These are phyloP conservation scores for Penicillium sp. DNA, from an alignment of 2,329 filamentous ascomycete genomes.

Conservation along the genomic window DNA sequence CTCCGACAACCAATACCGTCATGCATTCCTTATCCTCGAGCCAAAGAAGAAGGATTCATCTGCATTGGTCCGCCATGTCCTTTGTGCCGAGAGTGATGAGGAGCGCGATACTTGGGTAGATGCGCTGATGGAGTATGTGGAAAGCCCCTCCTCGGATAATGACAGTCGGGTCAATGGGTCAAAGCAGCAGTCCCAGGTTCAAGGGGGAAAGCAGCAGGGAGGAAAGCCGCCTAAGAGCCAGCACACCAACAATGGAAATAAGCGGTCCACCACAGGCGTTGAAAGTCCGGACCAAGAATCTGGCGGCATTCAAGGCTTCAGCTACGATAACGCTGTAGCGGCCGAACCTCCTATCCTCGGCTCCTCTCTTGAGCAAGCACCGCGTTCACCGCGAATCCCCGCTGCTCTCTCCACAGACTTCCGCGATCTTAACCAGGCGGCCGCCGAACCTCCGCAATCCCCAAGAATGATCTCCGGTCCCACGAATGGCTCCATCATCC, in stretches of 20 bases:
- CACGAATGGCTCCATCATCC: slow-evolving; percentile 81
- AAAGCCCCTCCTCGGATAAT: slow-evolving; percentile 49
- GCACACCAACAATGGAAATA: slow-evolving; percentile 25
- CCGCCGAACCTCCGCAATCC: slow-evolving; percentile 35
- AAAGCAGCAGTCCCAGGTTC: slow-evolving; percentile 23
- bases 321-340: slow-evolving; percentile 61
- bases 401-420: slow-evolving; percentile 34
- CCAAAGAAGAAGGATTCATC: slow-evolving; percentile 94
- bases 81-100: slow-evolving; percentile 91
- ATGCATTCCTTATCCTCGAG: slow-evolving; percentile 92
- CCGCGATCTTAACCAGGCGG: slow-evolving; percentile 26
- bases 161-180: slow-evolving; percentile 28
- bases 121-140: slow-evolving; percentile 84
- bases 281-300: slow-evolving; percentile 46
- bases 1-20: slow-evolving; percentile 89
- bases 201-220: slow-evolving; percentile 22
- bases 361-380: slow-evolving; percentile 38
- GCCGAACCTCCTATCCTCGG: slow-evolving; percentile 62
- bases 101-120: slow-evolving; percentile 96
- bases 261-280: slow-evolving; percentile 37
- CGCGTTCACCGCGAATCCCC: slow-evolving; percentile 40
- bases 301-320: slow-evolving; percentile 52
- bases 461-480: slow-evolving; percentile 76
- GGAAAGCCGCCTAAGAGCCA: slow-evolving; percentile 33
- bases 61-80: slow-evolving; percentile 85